Base-by-base conservation (phyloP, 2,329 filamentous ascomycete genomes). In the Aspergillus brunneoviolaceus region DNA sequence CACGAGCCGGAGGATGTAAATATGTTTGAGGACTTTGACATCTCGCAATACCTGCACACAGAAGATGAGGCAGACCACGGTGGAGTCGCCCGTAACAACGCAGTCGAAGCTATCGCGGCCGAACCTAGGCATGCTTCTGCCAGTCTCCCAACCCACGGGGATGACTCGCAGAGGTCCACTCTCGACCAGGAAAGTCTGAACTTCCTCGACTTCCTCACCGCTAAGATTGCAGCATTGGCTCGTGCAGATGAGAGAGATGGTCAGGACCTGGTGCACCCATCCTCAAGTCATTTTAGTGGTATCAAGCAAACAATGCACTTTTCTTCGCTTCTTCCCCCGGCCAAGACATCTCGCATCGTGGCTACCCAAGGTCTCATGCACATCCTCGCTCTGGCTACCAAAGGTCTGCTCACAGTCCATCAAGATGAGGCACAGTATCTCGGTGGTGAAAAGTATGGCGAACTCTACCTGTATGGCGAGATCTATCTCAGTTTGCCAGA, bases 291-390 rank as follows among this genome's bases (percentile, higher is more conserved):
- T 14, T 31, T 7, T 33, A 29, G 10, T n/a, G 49, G 42, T 16
- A 11, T 14, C 27, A 58, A 51, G 25, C 62, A 65, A 16, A 35
- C 12, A 23, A 79, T 95, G 48, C 77, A 82, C 0, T 96, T 97
- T 69, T 85, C 88, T 50, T 79, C 86, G 52, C 76, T 96, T 10
- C 85, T 95, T 49, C 81, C 85, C n/a, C 83, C 86, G 0, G 70
- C 70, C 10, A 75, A 80, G 48, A 85, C 84, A 31, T 79, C 73
- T 48, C 82, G 80, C 39, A 78, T 85, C 31, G 86, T 91, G 12
- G 90, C 89, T 9, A 87, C 89, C 2, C 89, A 92, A 72, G 91
- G 87, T 0, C 89, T 91, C 70, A 85, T 89, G 76, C 90, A 95
- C 72, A 81, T 91, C 2, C 82, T 96, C 14, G 81, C 84, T 11